Evolutionary conservation across 164 flowering plant species (phyloP).

Genomic region (Piper betle): DNA sequence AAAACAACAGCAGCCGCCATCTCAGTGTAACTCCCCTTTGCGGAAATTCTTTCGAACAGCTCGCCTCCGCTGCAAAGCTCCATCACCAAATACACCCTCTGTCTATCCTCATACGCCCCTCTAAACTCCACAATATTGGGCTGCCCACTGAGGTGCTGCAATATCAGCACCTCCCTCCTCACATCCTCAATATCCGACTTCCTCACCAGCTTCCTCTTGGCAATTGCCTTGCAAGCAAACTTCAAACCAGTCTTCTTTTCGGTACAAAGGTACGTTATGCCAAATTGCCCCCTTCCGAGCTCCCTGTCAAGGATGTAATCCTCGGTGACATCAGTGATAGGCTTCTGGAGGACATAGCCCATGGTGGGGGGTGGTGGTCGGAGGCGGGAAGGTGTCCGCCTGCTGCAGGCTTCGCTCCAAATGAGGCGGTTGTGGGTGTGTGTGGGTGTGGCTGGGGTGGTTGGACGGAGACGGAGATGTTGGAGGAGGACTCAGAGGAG

Average conservation of each 20-base stretch:
- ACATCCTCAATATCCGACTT: constrained; percentile 51
- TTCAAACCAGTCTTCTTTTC: constrained; percentile 41
- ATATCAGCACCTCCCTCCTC: constrained; percentile 53
- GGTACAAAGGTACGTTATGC: constrained; percentile 59
- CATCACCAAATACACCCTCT: constrained; percentile 64
- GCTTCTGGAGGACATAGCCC: constrained; percentile 6
- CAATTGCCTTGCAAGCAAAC: constrained; percentile 81
- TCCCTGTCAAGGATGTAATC: constrained; percentile 46
- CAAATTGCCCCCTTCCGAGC: constrained; percentile 81
- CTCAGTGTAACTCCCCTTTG: constrained; percentile 57
- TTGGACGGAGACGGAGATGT: not conserved
- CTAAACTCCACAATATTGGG: constrained; percentile 77
- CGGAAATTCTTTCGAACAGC: constrained; percentile 66
- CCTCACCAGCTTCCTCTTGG: constrained; percentile 40
- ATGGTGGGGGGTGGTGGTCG: not conserved
- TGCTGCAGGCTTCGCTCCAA: not conserved
- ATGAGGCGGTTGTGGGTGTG: not conserved
- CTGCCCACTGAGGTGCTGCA: constrained; percentile 70
- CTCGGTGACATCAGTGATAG: constrained; percentile 32
- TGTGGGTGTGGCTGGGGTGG: not conserved
- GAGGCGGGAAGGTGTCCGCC: not conserved
- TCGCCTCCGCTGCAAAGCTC: constrained; percentile 89
- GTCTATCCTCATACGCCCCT: constrained; percentile 70
- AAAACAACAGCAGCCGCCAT: constrained; percentile 50
- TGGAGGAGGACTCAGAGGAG: not conserved